Conservation (phyloP, 495 filamentous ascomycete genomes). For the Annulohypoxylon maeteangense region DNA sequence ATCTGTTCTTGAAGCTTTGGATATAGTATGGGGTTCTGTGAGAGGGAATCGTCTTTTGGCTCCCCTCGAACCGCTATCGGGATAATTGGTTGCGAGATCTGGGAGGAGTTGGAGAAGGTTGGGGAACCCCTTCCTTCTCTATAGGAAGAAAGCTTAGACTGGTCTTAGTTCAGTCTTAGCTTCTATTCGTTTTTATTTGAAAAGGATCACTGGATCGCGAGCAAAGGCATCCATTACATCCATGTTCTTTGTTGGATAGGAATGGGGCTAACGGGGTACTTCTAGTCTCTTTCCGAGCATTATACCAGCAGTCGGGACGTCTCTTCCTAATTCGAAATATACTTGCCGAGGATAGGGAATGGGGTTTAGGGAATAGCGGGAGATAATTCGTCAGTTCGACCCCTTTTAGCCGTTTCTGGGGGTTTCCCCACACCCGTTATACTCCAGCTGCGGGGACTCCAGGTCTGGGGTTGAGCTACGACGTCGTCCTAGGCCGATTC, state of each 20-base stretch:
- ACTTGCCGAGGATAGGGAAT: slow-evolving; percentile 30
- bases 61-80: slow-evolving; percentile 30
- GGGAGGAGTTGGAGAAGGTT: slow-evolving; percentile 36
- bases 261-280: background rate
- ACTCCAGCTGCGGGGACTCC: slow-evolving; percentile 31
- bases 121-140: slow-evolving; percentile 12
- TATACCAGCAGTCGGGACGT: background rate
- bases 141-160: slow-evolving; percentile 1
- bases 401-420: slow-evolving; percentile 36
- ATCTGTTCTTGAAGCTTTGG: too few species aligned
- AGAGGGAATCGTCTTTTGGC: slow-evolving; percentile 7
- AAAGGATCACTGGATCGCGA: background rate
- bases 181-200: slow-evolving; percentile 2
- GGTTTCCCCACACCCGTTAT: slow-evolving; percentile 18
- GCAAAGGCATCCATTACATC: background rate
- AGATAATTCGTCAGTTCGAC: slow-evolving; percentile 11
- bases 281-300: background rate
- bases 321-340: background rate
- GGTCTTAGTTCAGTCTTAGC: slow-evolving; percentile 15
- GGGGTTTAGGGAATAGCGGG: slow-evolving; percentile 16
- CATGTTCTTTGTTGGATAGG: background rate
- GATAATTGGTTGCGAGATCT: slow-evolving; percentile 22
- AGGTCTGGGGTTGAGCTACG: slow-evolving; percentile 28
- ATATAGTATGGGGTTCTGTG: background rate
- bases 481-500: background rate